Evolutionary conservation across 768 basidiomycete genomes (phyloP).

Genomic region (Candolleomyces aberdarensis): DNA sequence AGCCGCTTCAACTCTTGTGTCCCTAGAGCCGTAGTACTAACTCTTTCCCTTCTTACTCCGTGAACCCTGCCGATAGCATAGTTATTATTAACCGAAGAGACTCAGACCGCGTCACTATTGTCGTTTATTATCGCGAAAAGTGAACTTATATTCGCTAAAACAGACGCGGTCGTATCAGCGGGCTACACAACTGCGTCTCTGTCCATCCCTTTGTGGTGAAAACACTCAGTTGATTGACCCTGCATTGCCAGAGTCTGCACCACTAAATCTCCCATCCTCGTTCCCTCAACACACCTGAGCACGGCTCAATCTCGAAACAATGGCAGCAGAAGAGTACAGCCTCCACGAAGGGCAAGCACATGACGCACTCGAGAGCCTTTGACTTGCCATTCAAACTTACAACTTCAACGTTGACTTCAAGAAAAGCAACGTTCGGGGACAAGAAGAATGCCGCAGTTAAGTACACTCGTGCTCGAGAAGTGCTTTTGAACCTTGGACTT

Average conservation of each 20-base stretch:
- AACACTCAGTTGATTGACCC: background rate
- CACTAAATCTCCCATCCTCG: conserved; percentile 13
- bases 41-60: too few species aligned
- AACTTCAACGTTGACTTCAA: conserved; percentile 19
- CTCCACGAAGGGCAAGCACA: conserved; percentile 25
- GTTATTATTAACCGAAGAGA: too few species aligned
- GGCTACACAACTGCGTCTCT: too few species aligned
- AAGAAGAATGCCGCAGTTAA: conserved; percentile 14
- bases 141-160: too few species aligned
- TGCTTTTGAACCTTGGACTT: conserved; percentile 14
- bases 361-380: conserved; percentile 20
- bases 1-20: too few species aligned
- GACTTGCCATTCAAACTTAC: conserved; percentile 17
- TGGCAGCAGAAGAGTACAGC: conserved; percentile 14
- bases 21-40: too few species aligned
- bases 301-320: conserved; percentile 3
- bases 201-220: too few species aligned
- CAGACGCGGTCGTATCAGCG: too few species aligned
- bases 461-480: conserved; percentile 11
- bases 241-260: background rate
- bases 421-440: conserved; percentile 16
- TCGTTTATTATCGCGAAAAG: too few species aligned
- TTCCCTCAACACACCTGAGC: conserved; percentile 5
- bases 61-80: too few species aligned
- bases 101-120: too few species aligned